A percentile compares a stretch with the other conserved stretches of the same genome.
phyloP scores from a whole-genome alignment of 2,329 filamentous ascomycete genomes.

The Scytalidium lignicola region DNA sequence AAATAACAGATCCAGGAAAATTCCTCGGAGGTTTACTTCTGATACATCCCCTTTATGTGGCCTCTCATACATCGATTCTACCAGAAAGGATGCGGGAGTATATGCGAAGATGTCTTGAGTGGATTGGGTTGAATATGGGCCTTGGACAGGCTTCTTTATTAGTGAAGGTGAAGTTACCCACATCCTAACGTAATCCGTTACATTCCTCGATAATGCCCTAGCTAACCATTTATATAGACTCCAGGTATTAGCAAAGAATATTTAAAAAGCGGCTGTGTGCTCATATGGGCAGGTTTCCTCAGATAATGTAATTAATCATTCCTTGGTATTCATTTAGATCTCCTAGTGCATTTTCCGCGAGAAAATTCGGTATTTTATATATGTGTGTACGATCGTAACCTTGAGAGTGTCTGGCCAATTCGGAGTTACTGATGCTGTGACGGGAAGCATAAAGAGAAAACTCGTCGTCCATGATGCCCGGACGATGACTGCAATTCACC shows the following conservation, averaged over 20 bases:
- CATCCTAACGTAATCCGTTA: background rate
- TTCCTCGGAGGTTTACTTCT: slow-evolving; percentile 21
- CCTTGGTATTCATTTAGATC: too few species aligned
- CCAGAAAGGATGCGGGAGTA: slow-evolving; percentile 9
- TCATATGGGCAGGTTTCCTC: slow-evolving; percentile 18
- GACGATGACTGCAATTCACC: too few species aligned
- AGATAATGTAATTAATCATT: background rate
- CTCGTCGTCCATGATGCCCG: too few species aligned
- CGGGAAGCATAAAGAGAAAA: too few species aligned
- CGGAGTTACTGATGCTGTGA: too few species aligned
- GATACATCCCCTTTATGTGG: slow-evolving; percentile 21
- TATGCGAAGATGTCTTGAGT: slow-evolving; percentile 15
- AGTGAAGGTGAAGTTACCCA: slow-evolving; percentile 14
- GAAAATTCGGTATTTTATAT: too few species aligned
- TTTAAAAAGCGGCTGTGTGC: slow-evolving; percentile 15
- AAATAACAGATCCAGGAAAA: slow-evolving; percentile 10
- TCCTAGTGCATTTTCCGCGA: too few species aligned
- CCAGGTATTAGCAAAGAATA: slow-evolving; percentile 11
- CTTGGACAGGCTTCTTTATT: slow-evolving; percentile 20
- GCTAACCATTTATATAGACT: slow-evolving; percentile 1
- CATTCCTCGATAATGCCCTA: background rate
- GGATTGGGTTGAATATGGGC: slow-evolving; percentile 24
- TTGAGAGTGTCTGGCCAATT: too few species aligned
- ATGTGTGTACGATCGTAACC: too few species aligned
- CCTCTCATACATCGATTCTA: slow-evolving; percentile 12